Base-by-base conservation (phyloP, 306 rosid species). In the Cicer cuneatum region DNA sequence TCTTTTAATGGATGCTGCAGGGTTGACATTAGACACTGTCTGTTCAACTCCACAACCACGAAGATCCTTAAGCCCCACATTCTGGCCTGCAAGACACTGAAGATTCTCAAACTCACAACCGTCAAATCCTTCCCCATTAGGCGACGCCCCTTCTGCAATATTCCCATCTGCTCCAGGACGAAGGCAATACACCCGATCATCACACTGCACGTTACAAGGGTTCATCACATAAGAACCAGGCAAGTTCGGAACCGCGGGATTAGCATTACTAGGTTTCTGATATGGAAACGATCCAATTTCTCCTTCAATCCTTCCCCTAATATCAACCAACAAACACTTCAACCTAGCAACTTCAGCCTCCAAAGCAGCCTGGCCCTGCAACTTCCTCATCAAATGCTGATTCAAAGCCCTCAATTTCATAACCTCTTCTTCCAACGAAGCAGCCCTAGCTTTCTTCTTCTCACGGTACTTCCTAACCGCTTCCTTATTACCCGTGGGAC, bases 401-500 rank as follows among this genome's bases (percentile, higher is more conserved):
- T 95, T 95, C 77, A 90, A 21, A 81, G 92, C 75, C 67, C 89
- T 92, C 86, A 95, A 78, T 39, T 90, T 89, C 24, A 75, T 71
- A 70, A 95, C 99, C 86, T 95, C 99, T 62, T 87, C 98, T 84
- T 95, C 99, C 86, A 95, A 58, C 0, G 97, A 90, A 0, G 97
- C 97, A 24, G 93, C 90, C 57, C 96, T 82, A 0, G 96, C 97
- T 73, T 95, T 95, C 85, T 95, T 92, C 90, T 95, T 92, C 92
- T 95, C 98, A 3, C 99, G 90, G 58, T 95, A 95, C 76, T 95
- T 95, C 5, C 99, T 88, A 64, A 95, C 99, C 0, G 98, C 99
- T 75, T 92, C 98, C 4, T 90, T 84, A 39, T 95, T 95, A 6
- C 99, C 99, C 3, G 73, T 9, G 0, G 99, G 96, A 6, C 90